Evolutionary conservation across 2,329 filamentous ascomycete species (phyloP), one percentile per base, ranked within the genome.

Genomic region (Paecilomyces sp.): DNA sequence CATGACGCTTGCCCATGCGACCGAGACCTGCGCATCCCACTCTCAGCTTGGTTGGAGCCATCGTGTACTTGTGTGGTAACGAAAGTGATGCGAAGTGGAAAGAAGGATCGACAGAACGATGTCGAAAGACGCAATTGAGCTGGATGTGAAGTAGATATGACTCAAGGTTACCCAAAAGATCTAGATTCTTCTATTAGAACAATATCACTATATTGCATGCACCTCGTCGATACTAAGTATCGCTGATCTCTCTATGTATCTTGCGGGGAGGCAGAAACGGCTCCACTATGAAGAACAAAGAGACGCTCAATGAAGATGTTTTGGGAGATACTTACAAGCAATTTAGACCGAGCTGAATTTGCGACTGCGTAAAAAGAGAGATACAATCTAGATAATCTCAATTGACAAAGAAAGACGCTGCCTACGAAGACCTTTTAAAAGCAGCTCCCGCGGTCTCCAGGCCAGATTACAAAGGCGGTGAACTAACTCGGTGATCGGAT

Each of bases 1-100:
- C 75, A 62, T 78, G 76, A 7, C 72, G 70, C 41, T 72, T 50
- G 47, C 76, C 64, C 64, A 66, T 65, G 28, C 60, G 60, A 18
- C 60, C 60, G 1, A 61, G 31, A 24, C 60, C 60, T n/a, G 57
- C 60, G 13, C 54, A 52, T 12, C 57, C 60, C 3, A 60, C 58
- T 22, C 54, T 53, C 31, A 61, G 57, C 60, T 61, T 61, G 25
- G 41, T 24, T n/a, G 54, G 33, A 24, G 59, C 25, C 60, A 61
- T 61, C 24, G 25, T 56, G 25, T 22, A 47, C 31, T 47, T 18
- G 36, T n/a, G 13, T 47, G 6, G 11, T 47, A 47, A 47, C 36
- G 41, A 18, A 47, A 22, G 41, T 7, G 18, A 18, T 9, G 41
- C 18, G 3, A 47, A 47, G 5, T 18, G n/a, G 41, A 47, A 41